Base-by-base conservation (phyloP, 2,329 filamentous ascomycete species). In the Eutypella sp. region DNA sequence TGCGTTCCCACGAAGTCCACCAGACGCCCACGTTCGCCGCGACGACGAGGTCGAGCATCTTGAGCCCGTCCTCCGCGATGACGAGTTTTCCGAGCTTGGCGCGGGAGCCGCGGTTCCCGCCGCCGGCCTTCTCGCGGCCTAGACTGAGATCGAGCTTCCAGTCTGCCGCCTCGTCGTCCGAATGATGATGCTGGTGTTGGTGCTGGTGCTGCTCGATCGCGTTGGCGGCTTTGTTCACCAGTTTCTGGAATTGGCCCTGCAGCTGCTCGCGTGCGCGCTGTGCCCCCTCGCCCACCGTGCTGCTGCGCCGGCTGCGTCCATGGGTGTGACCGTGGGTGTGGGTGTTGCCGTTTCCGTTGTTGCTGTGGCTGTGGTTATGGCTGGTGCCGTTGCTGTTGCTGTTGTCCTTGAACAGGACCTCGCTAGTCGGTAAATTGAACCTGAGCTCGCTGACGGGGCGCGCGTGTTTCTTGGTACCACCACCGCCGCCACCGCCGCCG, bases 51-150 rank as follows among this genome's bases (percentile, higher is more conserved):
- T 99, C 93, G 58, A 97, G 67, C 92, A 99, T 97, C 72, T 95
- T 95, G 53, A 95, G 69, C 0, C 93, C 93, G 58, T 95, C 91
- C 46, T 92, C 83, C 56, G 90, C 81, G 31, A 99, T 78, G 42
- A 97, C 89, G 42, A 99, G 71, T 67, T 97, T 99, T 1, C 92
- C 93, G 57, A 99, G 71, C 70, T 99, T 99, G 3, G 89, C 91
- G 58, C 88, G 81, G 64, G 88, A 90, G 0, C 92, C 92, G 38
- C 85, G 78, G 60, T 87, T 85, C 0, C 92, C 92, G 19, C 92
- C 92, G 2, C 92, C 92, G 0, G 91, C 91, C 46, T 79, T 81
- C 65, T 97, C 92, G 52, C 81, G 80, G 1, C 90, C 92, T 0
- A 96, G 73, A 19, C 82, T 85, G 3, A 93, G 63, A 60, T 92